Percentiles rank a stretch among this genome's conserved stretches.
phyloP scores from a whole-genome alignment of 352 stramenopile species.

The Phytophthora gonapodyides region DNA sequence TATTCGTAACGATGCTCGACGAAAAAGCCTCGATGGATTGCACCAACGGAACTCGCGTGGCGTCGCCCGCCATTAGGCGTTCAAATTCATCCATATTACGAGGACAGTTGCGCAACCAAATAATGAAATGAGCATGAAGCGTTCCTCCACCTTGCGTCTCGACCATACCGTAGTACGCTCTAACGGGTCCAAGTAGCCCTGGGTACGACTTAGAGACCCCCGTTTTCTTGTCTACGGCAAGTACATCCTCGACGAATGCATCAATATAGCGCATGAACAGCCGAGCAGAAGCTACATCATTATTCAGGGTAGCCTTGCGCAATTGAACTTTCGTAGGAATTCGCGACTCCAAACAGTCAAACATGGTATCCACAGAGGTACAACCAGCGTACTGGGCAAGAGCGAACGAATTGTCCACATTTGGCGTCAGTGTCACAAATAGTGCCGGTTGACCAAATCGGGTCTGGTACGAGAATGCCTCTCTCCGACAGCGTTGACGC shows the following conservation, averaged over 20 bases:
- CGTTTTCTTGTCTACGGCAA: not conserved
- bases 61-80: no score
- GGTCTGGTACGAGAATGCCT: conserved; percentile 11
- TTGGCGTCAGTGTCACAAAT: conserved; percentile 14
- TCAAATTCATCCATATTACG: no score
- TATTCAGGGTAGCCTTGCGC: not conserved
- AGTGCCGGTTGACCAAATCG: conserved; percentile 2
- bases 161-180: conserved; percentile 6
- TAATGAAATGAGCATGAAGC: conserved; percentile 6
- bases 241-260: conserved; percentile 12
- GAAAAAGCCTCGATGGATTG: no score
- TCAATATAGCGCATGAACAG: conserved; percentile 2
- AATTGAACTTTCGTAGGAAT: not conserved
- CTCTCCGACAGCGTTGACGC: not conserved
- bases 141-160: conserved; percentile 10
- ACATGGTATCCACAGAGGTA: conserved; percentile 3
- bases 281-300: conserved; percentile 5
- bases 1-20: no score
- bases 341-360: not conserved
- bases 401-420: not conserved
- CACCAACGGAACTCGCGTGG: no score
- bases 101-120: not conserved
- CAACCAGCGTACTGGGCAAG: conserved; percentile 7
- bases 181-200: conserved; percentile 3
- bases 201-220: not conserved